Percentiles rank a stretch among this genome's conserved stretches.
Conservation (phyloP, 2,329 filamentous ascomycete genomes). For the Aspergillus costaricaensis region DNA sequence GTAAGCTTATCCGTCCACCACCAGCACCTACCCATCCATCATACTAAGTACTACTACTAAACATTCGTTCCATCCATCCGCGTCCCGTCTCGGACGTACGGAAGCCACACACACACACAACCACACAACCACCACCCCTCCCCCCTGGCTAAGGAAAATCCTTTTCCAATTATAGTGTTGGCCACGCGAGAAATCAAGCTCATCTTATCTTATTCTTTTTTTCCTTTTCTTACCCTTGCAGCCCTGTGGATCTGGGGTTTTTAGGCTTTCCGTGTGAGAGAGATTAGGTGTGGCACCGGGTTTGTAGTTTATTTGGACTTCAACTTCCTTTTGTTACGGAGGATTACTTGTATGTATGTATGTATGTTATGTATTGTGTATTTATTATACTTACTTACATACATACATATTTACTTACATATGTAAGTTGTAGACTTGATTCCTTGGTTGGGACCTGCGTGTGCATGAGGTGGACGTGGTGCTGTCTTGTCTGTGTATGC, state of each 20-base stretch:
- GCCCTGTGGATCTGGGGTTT: constrained; percentile 12
- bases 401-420: neutral
- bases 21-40: too few species aligned
- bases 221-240: constrained; percentile 2
- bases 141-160: constrained; percentile 1
- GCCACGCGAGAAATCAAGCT: neutral
- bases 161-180: neutral
- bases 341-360: constrained; percentile 10
- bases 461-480: neutral
- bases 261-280: neutral
- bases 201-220: constrained; percentile 7
- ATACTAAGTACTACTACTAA: too few species aligned
- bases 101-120: constrained; percentile 14
- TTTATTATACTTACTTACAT: neutral
- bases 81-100: constrained; percentile 23
- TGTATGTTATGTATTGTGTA: neutral
- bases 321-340: constrained; percentile 6
- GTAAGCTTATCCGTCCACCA: too few species aligned
- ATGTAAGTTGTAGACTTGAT: too few species aligned
- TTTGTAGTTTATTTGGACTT: constrained; percentile 23
- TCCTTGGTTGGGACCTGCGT: neutral
- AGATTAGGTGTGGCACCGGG: constrained; percentile 5
- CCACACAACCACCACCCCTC: neutral
- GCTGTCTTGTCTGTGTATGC: neutral
- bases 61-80: constrained; percentile 10